Percentiles rank a stretch among this genome's conserved stretches.
Conservation (phyloP, 2,329 filamentous ascomycete genomes). For the Ceratocystis papillata region DNA sequence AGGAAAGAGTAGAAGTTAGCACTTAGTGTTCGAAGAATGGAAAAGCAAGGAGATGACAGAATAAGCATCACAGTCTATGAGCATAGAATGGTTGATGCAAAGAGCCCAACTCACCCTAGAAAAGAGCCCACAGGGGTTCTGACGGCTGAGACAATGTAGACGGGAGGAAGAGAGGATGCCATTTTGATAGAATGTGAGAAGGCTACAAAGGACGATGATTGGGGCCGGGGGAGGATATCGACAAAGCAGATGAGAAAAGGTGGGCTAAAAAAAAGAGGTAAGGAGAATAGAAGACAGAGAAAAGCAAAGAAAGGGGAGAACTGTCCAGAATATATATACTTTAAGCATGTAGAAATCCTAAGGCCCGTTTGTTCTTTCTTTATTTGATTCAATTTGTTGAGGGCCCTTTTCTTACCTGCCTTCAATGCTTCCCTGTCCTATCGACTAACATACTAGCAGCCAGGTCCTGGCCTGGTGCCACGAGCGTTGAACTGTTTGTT, state of each 20-base stretch:
- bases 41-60: not conserved
- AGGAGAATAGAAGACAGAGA: constrained; percentile 23
- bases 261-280: constrained; percentile 22
- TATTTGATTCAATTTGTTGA: constrained; percentile 18
- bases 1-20: constrained; percentile 1
- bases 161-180: constrained; percentile 53
- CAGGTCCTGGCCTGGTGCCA: constrained; percentile 4
- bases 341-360: not conserved
- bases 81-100: not conserved
- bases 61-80: not conserved
- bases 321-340: constrained; percentile 19
- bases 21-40: not conserved
- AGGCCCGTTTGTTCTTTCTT: constrained; percentile 6
- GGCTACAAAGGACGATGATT: not conserved
- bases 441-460: not conserved
- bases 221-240: constrained; percentile 16
- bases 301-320: constrained; percentile 22
- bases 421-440: constrained; percentile 15
- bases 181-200: constrained; percentile 17
- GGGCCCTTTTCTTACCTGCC: constrained; percentile 1
- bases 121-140: constrained; percentile 91
- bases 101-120: constrained; percentile 55
- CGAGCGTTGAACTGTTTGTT: not conserved
- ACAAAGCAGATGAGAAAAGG: constrained; percentile 18
- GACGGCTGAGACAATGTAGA: constrained; percentile 90